Evolutionary conservation across 2,329 filamentous ascomycete genomes (phyloP), one percentile per base, ranked within the genome.

Genomic region (Cadophora malorum): DNA sequence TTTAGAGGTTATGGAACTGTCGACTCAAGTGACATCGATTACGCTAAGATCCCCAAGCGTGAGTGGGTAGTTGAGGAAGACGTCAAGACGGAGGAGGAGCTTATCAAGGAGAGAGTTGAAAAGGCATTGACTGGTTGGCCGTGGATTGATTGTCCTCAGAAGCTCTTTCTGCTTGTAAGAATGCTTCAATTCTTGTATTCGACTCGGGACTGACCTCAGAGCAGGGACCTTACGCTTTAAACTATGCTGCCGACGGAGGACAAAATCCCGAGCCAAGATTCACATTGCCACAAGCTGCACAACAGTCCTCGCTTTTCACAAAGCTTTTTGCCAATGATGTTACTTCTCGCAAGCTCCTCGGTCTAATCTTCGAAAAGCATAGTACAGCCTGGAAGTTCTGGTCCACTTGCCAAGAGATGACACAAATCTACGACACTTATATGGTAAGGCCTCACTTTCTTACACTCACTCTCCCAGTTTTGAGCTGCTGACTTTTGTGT

Each of bases 101-200:
- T 70, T 7, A 7, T 59, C 7, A 64, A 70, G 35, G 65, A 71
- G 55, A 14, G 41, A 33, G 59, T 73, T 31, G 65, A 69, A 1
- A 35, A 67, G n/a, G 45, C 33, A 2, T 52, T 71, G 14, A 16
- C 65, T 23, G 67, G 59, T 1, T 73, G 70, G 70, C 72, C 72
- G 7, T 73, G 71, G 71, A 61, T 45, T 8, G 64, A 66, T 10
- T 56, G 53, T 5, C 63, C 68, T 8, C 41, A 64, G 4, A 66
- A 67, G 52, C 31, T 70, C 7, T 23, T 66, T 4, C 63, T 62
- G 1, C 23, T 66, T 19, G 69, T 71, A 62, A 58, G 67, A 16
- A 33, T n/a, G 1, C n/a, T 3, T 8, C 55, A 2, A 28, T 21
- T 23, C 5, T 12, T 12, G 1, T 6, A 61, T n/a, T 19, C 8